Conservation (phyloP, 1,139 yeast species). For the Magnusiomyces paraingens region DNA sequence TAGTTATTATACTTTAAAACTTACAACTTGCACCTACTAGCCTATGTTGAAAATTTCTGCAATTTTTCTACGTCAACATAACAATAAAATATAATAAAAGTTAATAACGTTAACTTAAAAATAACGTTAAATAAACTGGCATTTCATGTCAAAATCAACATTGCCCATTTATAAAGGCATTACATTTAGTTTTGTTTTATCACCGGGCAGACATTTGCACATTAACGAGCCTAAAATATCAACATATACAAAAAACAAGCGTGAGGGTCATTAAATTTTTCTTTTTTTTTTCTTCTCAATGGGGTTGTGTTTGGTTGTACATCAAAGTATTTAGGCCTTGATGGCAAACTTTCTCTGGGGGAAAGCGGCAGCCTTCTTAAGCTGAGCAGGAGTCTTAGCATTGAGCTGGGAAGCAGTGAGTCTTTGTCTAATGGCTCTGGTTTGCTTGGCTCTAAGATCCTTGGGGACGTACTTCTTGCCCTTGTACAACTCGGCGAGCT, state of each 20-base stretch:
- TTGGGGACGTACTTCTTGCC: conserved; percentile 97
- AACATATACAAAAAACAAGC: no score
- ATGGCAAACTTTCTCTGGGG: conserved; percentile 98
- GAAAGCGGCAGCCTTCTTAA: conserved; percentile 90
- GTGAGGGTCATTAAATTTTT: not conserved
- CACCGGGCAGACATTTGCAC: no score
- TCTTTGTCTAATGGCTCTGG: conserved; percentile 99
- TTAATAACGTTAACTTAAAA: no score
- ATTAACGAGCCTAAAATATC: no score
- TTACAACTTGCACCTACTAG: no score
- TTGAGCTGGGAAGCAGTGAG: conserved; percentile 83
- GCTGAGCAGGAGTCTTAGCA: conserved; percentile 78
- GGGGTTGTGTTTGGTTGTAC: not conserved
- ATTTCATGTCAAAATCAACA: no score
- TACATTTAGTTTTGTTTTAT: no score
- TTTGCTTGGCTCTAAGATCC: conserved; percentile 98
- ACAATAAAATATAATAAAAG: no score
- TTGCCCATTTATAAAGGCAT: no score
- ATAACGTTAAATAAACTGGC: no score
- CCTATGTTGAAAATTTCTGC: no score
- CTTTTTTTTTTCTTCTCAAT: not conserved
- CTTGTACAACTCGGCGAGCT: conserved; percentile 86
- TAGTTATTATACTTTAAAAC: not conserved
- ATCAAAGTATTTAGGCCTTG: conserved; percentile 64
- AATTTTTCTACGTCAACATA: no score